phyloP scores from a whole-genome alignment of 345 rosid species.

The Moricandia moricandioides region DNA sequence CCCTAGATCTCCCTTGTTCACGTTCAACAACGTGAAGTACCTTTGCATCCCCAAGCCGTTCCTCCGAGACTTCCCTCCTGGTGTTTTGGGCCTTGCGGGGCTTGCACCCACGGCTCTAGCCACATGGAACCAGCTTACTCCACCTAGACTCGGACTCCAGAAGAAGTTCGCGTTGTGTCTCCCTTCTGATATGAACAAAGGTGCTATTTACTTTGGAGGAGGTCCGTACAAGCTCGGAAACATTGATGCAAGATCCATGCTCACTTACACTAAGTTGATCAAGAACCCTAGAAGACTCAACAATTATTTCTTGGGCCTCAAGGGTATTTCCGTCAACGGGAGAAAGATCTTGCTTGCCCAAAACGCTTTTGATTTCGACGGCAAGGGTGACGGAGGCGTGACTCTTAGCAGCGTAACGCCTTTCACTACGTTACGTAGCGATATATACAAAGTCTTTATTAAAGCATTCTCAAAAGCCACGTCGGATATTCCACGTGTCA shows the following conservation, averaged over 20 bases:
- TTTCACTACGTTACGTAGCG: constrained; percentile 35
- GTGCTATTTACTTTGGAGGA: constrained; percentile 38
- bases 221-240: constrained; percentile 37
- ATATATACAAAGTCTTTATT: constrained; percentile 29
- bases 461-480: constrained; percentile 34
- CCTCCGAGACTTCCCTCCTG: constrained; percentile 31
- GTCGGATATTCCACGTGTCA: constrained; percentile 29
- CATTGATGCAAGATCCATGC: constrained; percentile 29
- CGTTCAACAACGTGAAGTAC: neutral
- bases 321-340: constrained; percentile 27
- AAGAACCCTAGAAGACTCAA: constrained; percentile 26
- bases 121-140: constrained; percentile 28
- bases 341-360: neutral
- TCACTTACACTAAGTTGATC: constrained; percentile 27
- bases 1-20: constrained; percentile 22
- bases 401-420: constrained; percentile 33
- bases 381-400: constrained; percentile 38
- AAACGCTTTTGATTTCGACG: constrained; percentile 26
- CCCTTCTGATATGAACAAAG: constrained; percentile 32
- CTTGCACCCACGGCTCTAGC: constrained; percentile 32
- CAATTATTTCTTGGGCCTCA: constrained; percentile 33
- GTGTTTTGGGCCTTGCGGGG: constrained; percentile 35
- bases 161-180: constrained; percentile 42
- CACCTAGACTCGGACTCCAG: constrained; percentile 9
- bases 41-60: constrained; percentile 34